A percentile compares a stretch with the other conserved stretches of the same genome.
Conservation (phyloP, 108 stramenopile genomes). For the Schizochytrium sp. region DNA sequence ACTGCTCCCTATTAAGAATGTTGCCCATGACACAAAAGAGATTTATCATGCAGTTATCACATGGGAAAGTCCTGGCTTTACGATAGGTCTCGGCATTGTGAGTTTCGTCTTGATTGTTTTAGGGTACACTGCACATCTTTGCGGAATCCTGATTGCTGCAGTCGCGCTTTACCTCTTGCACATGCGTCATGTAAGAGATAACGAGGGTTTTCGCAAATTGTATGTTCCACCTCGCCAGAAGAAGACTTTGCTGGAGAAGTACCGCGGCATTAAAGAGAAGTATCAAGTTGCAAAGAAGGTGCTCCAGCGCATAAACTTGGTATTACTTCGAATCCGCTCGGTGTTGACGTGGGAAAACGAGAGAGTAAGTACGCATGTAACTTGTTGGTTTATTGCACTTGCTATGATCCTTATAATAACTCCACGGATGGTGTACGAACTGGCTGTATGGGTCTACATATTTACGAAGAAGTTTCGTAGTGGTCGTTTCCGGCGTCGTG, state of each 20-base stretch:
- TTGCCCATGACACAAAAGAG: not conserved
- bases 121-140: conserved; percentile 56
- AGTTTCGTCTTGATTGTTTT: conserved; percentile 16
- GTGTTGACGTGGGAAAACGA: conserved; percentile 46
- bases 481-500: not conserved
- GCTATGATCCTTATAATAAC: not conserved
- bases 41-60: not conserved
- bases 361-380: not conserved
- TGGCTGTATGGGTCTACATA: conserved; percentile 48
- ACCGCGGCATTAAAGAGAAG: conserved; percentile 47
- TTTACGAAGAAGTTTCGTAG: conserved; percentile 55
- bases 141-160: not conserved
- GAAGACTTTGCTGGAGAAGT: conserved; percentile 46
- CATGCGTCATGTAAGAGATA: conserved; percentile 30
- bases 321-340: not conserved
- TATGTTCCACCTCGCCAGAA: conserved; percentile 20
- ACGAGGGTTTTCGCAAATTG: conserved; percentile 36
- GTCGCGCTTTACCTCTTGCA: conserved; percentile 36
- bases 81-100: not conserved
- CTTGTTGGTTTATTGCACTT: not conserved
- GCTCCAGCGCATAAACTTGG: conserved; percentile 35
- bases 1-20: not conserved
- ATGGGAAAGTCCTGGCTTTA: conserved; percentile 49
- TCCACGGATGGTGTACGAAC: conserved; percentile 31
- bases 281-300: conserved; percentile 31